These are phyloP conservation scores for Polygonum maritimum DNA, from an alignment of 148 eudicot species.

Conservation along the genomic window DNA sequence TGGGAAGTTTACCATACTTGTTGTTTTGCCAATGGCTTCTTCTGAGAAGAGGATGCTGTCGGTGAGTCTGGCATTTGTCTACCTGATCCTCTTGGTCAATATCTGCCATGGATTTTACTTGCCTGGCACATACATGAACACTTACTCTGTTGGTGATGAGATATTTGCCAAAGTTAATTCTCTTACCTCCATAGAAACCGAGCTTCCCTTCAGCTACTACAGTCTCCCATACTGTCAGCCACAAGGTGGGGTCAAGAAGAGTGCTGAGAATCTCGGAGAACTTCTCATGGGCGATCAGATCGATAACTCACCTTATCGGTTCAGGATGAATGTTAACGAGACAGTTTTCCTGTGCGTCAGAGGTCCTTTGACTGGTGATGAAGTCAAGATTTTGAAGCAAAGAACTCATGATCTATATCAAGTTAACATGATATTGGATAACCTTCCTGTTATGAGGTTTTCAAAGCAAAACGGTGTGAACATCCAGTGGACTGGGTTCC, in stretches of 20 bases:
- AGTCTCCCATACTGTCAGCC: slow-evolving; percentile 18
- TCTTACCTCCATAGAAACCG: slow-evolving; percentile 17
- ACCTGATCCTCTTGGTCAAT: neutral
- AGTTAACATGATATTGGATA: slow-evolving; percentile 18
- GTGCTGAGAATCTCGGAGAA: slow-evolving; percentile 19
- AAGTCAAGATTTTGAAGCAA: slow-evolving; percentile 16
- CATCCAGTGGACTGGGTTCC: slow-evolving; percentile 20
- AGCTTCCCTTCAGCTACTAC: slow-evolving; percentile 18
- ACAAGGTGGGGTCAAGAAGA: slow-evolving; percentile 15
- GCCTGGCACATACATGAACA: slow-evolving; percentile 19
- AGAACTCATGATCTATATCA: slow-evolving; percentile 20
- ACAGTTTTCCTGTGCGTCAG: slow-evolving; percentile 13
- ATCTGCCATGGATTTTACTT: slow-evolving; percentile 13
- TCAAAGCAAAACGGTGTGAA: slow-evolving; percentile 16
- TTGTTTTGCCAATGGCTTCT: slow-evolving; percentile 11
- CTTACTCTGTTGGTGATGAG: slow-evolving; percentile 13
- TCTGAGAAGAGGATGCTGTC: slow-evolving; percentile 16
- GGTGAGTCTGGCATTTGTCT: neutral
- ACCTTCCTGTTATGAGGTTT: slow-evolving; percentile 18
- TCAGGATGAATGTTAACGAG: slow-evolving; percentile 15
- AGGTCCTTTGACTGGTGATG: slow-evolving; percentile 3
- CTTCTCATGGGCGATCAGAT: slow-evolving; percentile 21
- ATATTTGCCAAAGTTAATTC: slow-evolving; percentile 17
- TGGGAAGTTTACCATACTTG: neutral
- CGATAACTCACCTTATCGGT: slow-evolving; percentile 16